phyloP scores from a whole-genome alignment of 768 basidiomycete species.

The Rhizopogon vesiculosus region DNA sequence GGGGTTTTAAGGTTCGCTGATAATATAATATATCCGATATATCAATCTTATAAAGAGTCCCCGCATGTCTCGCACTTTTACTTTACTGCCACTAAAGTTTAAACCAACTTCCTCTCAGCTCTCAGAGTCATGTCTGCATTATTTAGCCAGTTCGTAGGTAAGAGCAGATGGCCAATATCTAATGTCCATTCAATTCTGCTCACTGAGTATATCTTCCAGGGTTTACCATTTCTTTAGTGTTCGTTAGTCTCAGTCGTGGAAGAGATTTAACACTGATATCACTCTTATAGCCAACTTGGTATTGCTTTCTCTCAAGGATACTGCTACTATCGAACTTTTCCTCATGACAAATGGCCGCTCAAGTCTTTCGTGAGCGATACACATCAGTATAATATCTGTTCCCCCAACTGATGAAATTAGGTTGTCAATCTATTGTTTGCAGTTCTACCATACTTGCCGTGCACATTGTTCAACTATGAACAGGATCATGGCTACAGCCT shows the following conservation, averaged over 20 bases:
- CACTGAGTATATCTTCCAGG: not conserved
- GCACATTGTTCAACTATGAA: not conserved
- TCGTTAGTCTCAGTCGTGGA: not conserved
- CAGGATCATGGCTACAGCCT: not conserved
- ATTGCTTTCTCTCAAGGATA: not conserved
- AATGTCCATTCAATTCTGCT: not conserved
- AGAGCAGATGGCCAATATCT: not conserved
- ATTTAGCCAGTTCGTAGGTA: not conserved
- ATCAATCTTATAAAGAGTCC: no score
- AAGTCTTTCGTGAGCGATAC: constrained; percentile 1
- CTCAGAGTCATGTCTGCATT: not conserved
- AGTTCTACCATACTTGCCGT: not conserved
- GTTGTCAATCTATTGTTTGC: not conserved
- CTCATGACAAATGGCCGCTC: not conserved
- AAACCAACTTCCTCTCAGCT: not conserved
- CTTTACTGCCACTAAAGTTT: not conserved
- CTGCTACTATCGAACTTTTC: not conserved
- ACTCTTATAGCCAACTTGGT: not conserved
- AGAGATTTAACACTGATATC: not conserved
- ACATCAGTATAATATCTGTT: not conserved
- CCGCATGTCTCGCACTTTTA: no score
- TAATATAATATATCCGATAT: no score
- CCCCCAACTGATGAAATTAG: not conserved
- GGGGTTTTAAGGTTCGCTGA: no score
- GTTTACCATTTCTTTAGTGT: not conserved